Conservation (phyloP, 106 monocot genomes). For the Posidonia australis region DNA sequence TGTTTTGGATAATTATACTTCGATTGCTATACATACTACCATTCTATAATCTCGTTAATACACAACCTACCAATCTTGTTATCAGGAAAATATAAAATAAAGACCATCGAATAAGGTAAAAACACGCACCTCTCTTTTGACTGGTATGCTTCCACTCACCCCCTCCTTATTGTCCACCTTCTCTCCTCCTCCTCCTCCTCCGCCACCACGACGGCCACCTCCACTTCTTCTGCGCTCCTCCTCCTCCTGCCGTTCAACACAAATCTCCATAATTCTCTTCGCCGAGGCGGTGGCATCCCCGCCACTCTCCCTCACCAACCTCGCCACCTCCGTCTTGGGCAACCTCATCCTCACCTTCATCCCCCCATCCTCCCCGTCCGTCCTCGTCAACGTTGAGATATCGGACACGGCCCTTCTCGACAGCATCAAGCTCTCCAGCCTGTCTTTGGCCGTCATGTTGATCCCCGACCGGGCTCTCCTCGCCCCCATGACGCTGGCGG, state of each 20-base stretch:
- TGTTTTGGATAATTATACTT: no score
- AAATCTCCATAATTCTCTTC: conserved; percentile 3
- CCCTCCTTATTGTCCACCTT: not conserved
- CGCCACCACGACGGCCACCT: not conserved
- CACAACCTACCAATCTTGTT: no score
- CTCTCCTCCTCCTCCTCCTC: not conserved
- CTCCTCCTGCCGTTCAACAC: not conserved
- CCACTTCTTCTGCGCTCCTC: not conserved
- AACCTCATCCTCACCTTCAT: conserved; percentile 7
- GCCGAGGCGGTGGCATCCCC: conserved; percentile 1
- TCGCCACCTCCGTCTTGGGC: conserved; percentile 6
- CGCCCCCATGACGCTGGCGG: not conserved
- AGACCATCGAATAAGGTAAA: no score
- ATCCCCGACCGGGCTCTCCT: conserved; percentile 18
- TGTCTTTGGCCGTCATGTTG: conserved; percentile 21
- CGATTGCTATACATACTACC: no score
- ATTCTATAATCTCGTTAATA: no score
- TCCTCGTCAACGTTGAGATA: not conserved
- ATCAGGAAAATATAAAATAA: no score
- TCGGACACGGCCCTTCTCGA: conserved; percentile 14
- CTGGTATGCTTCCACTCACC: not conserved
- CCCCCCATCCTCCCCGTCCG: not conserved
- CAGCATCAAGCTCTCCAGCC: conserved; percentile 18
- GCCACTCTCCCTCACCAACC: conserved; percentile 6
- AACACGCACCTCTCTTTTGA: conserved; percentile 5